Percentiles rank a stretch among this genome's conserved stretches.
Evolutionary conservation across 2,329 filamentous ascomycete species (phyloP).

Genomic region (Ophiostoma quercus): DNA sequence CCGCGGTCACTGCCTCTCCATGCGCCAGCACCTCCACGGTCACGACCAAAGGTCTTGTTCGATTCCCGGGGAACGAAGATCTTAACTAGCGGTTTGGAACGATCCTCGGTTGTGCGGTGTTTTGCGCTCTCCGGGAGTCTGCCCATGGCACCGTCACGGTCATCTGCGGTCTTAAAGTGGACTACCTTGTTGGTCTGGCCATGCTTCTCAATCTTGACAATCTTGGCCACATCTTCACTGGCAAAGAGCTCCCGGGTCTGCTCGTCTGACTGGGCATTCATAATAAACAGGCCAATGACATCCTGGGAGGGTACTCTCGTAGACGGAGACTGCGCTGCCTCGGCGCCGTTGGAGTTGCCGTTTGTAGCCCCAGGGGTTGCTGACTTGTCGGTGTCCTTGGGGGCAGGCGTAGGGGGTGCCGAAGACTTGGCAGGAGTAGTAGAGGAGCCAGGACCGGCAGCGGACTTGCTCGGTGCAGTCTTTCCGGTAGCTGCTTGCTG

Average conservation of each 20-base stretch:
- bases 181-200: constrained; percentile 77
- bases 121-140: constrained; percentile 72
- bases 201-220: constrained; percentile 72
- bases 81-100: constrained; percentile 75
- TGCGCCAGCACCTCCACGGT: constrained; percentile 58
- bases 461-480: constrained; percentile 36
- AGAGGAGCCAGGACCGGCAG: constrained; percentile 31
- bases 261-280: constrained; percentile 77
- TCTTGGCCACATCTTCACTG: constrained; percentile 77
- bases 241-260: constrained; percentile 76
- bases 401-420: constrained; percentile 43
- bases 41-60: constrained; percentile 43
- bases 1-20: constrained; percentile 64
- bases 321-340: constrained; percentile 52
- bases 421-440: constrained; percentile 38
- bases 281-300: constrained; percentile 83
- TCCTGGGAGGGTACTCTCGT: constrained; percentile 57
- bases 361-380: constrained; percentile 44
- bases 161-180: constrained; percentile 72
- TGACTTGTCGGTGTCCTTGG: constrained; percentile 56
- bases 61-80: constrained; percentile 60
- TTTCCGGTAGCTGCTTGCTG: constrained; percentile 28
- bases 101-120: constrained; percentile 64
- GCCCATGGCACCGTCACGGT: constrained; percentile 73
- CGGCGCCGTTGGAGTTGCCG: constrained; percentile 44